Base-by-base conservation (phyloP, 495 filamentous ascomycete species). In the Parmelia sp. region DNA sequence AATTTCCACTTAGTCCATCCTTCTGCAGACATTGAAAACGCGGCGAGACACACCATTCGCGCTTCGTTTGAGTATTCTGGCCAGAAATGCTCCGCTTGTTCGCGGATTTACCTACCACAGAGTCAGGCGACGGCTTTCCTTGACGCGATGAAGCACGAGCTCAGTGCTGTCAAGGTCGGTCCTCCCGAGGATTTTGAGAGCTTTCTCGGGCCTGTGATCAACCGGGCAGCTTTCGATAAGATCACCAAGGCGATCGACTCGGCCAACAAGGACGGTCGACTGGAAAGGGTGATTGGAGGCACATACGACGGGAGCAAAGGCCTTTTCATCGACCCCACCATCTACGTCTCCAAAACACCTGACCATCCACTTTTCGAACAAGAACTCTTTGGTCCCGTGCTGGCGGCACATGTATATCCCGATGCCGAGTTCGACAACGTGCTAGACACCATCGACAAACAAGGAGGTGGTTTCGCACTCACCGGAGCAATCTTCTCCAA, bases 1-100 rank as follows among this genome's bases (percentile, higher is more conserved):
- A 96, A 96, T 76, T 96, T 92, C 80, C 91, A 93, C 76, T 77
- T 96, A 40, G 73, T 96, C 51, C 90, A 94, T 71, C 65, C 77
- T 10, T 86, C 83, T 4, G 90, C 91, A 47, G 88, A 94, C 67
- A 69, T 91, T 56, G 73, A 82, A 36, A 92, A 91, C 69, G 90
- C 91, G 35, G 88, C 84, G 11, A 78, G 87, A 49, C 86, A 94
- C 66, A 94, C 90, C 19, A 84, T 96, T 37, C 88, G 91, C 53
- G 91, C 89, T 49, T 86, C 91, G 11, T 96, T 94, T 70, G 91
- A 96, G 75, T 96, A 90, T 72, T 88, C 92, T 73, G 91, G 91
- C 33, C 91, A 96, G 75, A 96, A 95, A 74, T 95, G 90, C 78
- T 89, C 85, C 69, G 90, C 90, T 51, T 89, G 87, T 3, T 92